Evolutionary conservation across 805 yeast genomes (phyloP).

Genomic region (Metschnikowia reukaufii): DNA sequence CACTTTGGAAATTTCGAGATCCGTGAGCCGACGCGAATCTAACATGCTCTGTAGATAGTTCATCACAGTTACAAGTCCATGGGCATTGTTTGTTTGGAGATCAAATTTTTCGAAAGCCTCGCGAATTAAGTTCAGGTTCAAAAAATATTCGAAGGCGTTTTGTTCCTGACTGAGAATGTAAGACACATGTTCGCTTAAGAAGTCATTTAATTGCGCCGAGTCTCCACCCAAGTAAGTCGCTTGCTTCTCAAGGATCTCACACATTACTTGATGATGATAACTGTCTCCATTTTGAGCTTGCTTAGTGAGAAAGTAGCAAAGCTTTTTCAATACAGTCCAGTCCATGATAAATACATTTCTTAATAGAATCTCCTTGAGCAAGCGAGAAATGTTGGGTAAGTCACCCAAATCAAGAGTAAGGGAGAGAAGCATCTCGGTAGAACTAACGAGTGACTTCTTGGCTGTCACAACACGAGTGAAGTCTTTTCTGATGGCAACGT

Average conservation of each 20-base stretch:
- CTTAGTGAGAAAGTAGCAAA: constrained; percentile 30
- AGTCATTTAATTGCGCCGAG: constrained; percentile 27
- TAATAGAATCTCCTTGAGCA: constrained; percentile 36
- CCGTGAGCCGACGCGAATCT: background rate
- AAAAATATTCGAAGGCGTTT: constrained; percentile 8
- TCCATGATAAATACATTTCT: constrained; percentile 32
- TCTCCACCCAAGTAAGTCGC: constrained; percentile 23
- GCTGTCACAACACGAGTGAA: background rate
- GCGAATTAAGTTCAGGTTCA: constrained; percentile 32
- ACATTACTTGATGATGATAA: constrained; percentile 32
- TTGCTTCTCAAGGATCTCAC: constrained; percentile 38
- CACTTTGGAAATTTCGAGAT: constrained; percentile 21
- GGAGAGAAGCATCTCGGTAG: constrained; percentile 34
- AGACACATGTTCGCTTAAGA: constrained; percentile 30
- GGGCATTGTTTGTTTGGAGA: constrained; percentile 31
- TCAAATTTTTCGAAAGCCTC: constrained; percentile 28
- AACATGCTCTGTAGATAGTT: background rate
- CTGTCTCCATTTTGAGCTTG: constrained; percentile 25
- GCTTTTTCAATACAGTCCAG: constrained; percentile 29
- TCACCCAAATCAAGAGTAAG: constrained; percentile 36
- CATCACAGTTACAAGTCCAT: constrained; percentile 24
- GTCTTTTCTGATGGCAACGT: constrained; percentile 38
- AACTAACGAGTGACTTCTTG: constrained; percentile 2
- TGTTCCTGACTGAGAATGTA: constrained; percentile 21
- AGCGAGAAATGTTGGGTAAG: constrained; percentile 32